Percentiles rank a stretch among this genome's conserved stretches.
Conservation (phyloP, 257 asterid genomes). For the Henckelia pumila region DNA sequence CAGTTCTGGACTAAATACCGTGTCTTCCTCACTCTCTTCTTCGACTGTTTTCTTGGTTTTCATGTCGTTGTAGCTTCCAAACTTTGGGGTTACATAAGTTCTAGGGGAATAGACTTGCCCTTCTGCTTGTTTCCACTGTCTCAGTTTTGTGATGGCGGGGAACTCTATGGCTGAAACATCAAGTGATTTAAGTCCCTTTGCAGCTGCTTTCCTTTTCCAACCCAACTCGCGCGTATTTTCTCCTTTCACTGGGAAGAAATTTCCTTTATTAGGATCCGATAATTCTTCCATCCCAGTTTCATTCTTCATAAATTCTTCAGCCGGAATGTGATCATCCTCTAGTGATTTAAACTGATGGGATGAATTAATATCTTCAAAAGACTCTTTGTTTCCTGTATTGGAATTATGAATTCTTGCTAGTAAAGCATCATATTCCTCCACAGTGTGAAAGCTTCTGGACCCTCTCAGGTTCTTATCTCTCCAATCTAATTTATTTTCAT, state of each 20-base stretch:
- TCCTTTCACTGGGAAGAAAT: conserved; percentile 3
- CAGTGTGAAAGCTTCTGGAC: conserved; percentile 55
- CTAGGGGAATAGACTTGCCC: conserved; percentile 37
- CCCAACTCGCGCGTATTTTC: conserved; percentile 27
- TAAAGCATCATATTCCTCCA: conserved; percentile 49
- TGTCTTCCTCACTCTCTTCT: neutral
- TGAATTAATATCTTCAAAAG: conserved; percentile 15
- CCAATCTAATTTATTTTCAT: conserved; percentile 22
- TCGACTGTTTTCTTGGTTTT: neutral
- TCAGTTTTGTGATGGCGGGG: conserved; percentile 27
- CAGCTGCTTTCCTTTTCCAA: conserved; percentile 42
- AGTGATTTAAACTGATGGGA: neutral
- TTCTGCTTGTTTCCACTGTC: conserved; percentile 29
- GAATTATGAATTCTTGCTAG: conserved; percentile 36
- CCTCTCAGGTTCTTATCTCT: conserved; percentile 31
- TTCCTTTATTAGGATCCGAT: neutral
- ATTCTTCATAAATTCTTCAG: neutral
- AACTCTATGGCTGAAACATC: conserved; percentile 34
- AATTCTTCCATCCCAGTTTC: neutral
- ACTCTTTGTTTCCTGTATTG: conserved; percentile 6
- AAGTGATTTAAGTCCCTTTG: conserved; percentile 37
- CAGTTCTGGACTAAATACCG: conserved; percentile 37
- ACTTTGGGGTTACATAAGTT: conserved; percentile 44
- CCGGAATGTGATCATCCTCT: conserved; percentile 6
- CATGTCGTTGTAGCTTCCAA: conserved; percentile 42